Base-by-base conservation (phyloP, 805 yeast species). In the Zygosaccharomyces gambellarensis region DNA sequence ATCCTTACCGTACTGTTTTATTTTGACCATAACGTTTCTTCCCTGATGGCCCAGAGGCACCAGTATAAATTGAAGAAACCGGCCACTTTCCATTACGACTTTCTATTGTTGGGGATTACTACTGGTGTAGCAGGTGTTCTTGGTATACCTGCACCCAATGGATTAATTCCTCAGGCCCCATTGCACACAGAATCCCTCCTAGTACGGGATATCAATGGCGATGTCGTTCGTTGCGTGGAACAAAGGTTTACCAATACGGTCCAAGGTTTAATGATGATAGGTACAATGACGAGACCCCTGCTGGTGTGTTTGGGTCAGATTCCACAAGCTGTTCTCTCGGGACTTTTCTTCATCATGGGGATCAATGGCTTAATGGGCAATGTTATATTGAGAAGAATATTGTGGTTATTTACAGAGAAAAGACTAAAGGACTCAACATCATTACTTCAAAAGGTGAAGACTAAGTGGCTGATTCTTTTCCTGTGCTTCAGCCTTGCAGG, bases 161-260 rank as follows among this genome's bases (percentile, higher is more conserved):
- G 99, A 0, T 73, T 92, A 29, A 92, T 92, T 39, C 99, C 99
- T 1, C 99, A 92, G 66, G 98, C 99, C 0, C 98, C 98, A 2
- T 64, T 94, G 31, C 99, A 92, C 59, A 90, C 98, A 0, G 79
- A 77, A 38, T 80, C 96, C 0, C 68, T 92, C 28, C 77, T 88
- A 38, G 81, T 86, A 1, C 50, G 47, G 29, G 64, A 62, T 43
- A 48, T 43, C 17, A 54, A 59, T 8, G 64, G 51, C 47, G 43
- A 67, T 14, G 72, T 79, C 1, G 62, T 71, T 1, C 68, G 78
- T 3, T 90, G 90, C 8, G 95, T 94, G 3, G 99, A 92, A 62
- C 99, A 92, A 64, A 69, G 99, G 39, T 73, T 90, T 45, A 83
- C 95, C 2, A 94, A 94, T 61, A 80, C 89, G 0, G 73, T 77